Evolutionary conservation across 139 green algal species (phyloP), one percentile per base, ranked within the genome.

Genomic region (Chlorella vulgaris): DNA sequence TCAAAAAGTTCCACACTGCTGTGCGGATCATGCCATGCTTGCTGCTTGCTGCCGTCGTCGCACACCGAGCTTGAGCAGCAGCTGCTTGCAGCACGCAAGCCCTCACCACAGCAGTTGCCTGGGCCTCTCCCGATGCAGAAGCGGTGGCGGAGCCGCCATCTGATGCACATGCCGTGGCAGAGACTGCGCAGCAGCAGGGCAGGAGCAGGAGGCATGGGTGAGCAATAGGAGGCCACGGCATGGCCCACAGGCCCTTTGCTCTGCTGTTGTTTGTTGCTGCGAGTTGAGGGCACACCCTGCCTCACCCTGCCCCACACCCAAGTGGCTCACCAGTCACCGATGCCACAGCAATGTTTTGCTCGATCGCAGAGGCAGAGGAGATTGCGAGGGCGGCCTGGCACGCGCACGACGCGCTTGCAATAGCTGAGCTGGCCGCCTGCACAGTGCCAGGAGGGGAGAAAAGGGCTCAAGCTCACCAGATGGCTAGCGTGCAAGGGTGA

Each of bases 391-490:
- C 73, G 7, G 36, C 33, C 26, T 50, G 51, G 73, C 73, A 79
- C 35, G 73, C 73, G 36, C 73, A 79, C 10, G 26, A 22, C 22
- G 62, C 73, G 36, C 53, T 69, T 22, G 73, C 73, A 5, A 79
- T 79, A 53, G 73, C 73, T 4, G 73, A 69, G 8, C 47, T 67
- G 26, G 73, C 73, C 21, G 73, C 73, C 53, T 67, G 53, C 55
- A 65, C 5, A 24, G 55, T 5, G 55, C 5, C 18, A 8, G 22
- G 55, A 65, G 22, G 5, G 22, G 22, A 21, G 55, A 8, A 65
- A 5, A 10, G 10, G n/a, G n/a, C n/a, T n/a, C n/a, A n/a, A n/a
- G n/a, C n/a, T n/a, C n/a, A n/a, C n/a, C n/a, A n/a, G n/a, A n/a
- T n/a, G n/a, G n/a, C n/a, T n/a, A n/a, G n/a, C n/a, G n/a, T n/a